Evolutionary conservation across 148 eudicot species (phyloP).

Genomic region (Camellia japonica): DNA sequence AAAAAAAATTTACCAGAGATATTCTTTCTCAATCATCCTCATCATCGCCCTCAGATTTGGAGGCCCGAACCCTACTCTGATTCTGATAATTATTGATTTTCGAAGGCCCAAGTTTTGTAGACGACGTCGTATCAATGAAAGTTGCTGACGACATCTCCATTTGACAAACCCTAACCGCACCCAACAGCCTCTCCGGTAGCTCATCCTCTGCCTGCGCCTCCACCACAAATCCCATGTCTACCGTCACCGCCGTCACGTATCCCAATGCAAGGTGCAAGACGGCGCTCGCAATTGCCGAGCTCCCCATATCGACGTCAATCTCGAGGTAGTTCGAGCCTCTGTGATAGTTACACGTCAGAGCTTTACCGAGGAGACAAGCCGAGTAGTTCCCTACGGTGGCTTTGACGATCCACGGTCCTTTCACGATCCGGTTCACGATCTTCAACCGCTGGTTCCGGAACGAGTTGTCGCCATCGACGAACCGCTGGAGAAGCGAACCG

Average conservation of each 20-base stretch:
- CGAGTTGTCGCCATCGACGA: slow-evolving; percentile 65
- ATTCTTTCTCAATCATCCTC: neutral
- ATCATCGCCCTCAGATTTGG: slow-evolving; percentile 14
- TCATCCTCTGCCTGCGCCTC: slow-evolving; percentile 83
- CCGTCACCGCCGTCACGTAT: slow-evolving; percentile 66
- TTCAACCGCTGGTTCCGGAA: slow-evolving; percentile 73
- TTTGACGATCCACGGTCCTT: slow-evolving; percentile 92
- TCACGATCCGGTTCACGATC: slow-evolving; percentile 77
- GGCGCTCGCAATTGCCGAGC: slow-evolving; percentile 80
- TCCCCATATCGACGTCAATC: slow-evolving; percentile 80
- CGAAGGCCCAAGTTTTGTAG: neutral
- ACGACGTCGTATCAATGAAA: slow-evolving; percentile 40
- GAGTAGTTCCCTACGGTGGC: slow-evolving; percentile 78
- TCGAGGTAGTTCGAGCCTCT: slow-evolving; percentile 74
- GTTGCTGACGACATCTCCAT: slow-evolving; percentile 83
- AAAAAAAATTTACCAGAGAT: no score
- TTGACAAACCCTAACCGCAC: slow-evolving; percentile 80
- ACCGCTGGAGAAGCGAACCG: slow-evolving; percentile 60
- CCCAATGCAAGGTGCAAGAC: slow-evolving; percentile 80
- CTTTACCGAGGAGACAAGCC: slow-evolving; percentile 78
- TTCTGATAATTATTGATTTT: neutral
- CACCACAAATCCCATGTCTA: slow-evolving; percentile 90
- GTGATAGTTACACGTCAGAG: slow-evolving; percentile 66
- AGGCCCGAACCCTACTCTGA: slow-evolving; percentile 7
- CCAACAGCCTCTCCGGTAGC: slow-evolving; percentile 74